Percentiles rank a stretch among this genome's conserved stretches.
Evolutionary conservation across 345 rosid species (phyloP).

Genomic region (Mallotus nudiflorus): DNA sequence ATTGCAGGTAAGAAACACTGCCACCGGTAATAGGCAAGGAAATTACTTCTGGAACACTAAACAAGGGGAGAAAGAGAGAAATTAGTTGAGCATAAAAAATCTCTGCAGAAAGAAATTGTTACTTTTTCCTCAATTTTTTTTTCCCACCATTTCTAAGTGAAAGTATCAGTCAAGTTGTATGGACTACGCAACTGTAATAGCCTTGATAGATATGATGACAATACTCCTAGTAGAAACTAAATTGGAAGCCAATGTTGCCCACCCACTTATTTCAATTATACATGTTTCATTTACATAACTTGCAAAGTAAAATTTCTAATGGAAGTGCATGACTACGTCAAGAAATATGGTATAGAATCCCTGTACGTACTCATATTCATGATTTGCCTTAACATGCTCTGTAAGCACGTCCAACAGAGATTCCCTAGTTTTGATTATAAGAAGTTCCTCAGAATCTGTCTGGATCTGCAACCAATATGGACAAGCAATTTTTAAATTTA

Average conservation of each 20-base stretch:
- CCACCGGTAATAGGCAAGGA: slow-evolving; percentile 86
- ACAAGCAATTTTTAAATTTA: slow-evolving; percentile 3
- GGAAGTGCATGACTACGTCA: background rate
- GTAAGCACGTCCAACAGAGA: slow-evolving; percentile 76
- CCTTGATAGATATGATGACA: background rate
- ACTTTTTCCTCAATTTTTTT: too few relatives aligned
- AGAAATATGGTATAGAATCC: slow-evolving; percentile 2
- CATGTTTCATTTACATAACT: background rate
- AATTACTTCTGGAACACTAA: slow-evolving; percentile 89
- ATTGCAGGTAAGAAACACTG: slow-evolving; percentile 66
- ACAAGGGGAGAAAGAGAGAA: slow-evolving; percentile 1
- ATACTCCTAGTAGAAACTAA: background rate
- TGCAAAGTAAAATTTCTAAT: background rate
- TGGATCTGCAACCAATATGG: slow-evolving; percentile 52
- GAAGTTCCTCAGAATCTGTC: slow-evolving; percentile 82
- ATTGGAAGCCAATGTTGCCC: background rate
- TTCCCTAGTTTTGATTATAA: slow-evolving; percentile 87
- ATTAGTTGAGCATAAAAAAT: background rate
- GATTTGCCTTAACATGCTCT: slow-evolving; percentile 89
- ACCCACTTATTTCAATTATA: too few relatives aligned
- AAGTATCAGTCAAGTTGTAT: too few relatives aligned
- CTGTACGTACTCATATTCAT: slow-evolving; percentile 83
- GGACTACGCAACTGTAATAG: background rate
- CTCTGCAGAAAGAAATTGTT: background rate
- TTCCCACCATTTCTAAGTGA: too few relatives aligned